A percentile compares a stretch with the other conserved stretches of the same genome.
phyloP scores from a whole-genome alignment of 2,329 filamentous ascomycete species.

The Colletotrichum orbiculare region DNA sequence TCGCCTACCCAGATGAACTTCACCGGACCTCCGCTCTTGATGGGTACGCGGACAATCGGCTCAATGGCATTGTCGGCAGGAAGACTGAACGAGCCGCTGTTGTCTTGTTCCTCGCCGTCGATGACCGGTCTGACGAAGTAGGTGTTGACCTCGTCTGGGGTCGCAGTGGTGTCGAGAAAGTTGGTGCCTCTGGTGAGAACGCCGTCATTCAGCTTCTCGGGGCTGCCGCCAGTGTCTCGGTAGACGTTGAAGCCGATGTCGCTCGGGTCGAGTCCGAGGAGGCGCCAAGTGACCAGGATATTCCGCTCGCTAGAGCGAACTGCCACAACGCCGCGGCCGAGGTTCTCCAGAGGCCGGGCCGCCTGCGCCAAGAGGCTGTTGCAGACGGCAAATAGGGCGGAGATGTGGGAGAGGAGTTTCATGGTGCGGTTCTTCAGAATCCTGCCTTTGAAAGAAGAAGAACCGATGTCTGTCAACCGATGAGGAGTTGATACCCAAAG shows the following conservation, averaged over 20 bases:
- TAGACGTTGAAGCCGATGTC: slow-evolving; percentile 41
- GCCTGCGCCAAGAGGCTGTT: background rate
- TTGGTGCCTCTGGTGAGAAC: slow-evolving; percentile 38
- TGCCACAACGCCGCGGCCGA: slow-evolving; percentile 39
- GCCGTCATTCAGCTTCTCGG: slow-evolving; percentile 34
- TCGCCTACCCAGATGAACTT: slow-evolving; percentile 42
- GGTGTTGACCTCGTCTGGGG: slow-evolving; percentile 34
- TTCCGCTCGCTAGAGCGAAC: slow-evolving; percentile 36
- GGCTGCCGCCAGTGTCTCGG: slow-evolving; percentile 12
- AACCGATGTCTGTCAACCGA: no score
- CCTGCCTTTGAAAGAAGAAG: no score
- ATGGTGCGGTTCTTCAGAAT: background rate
- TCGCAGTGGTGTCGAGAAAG: slow-evolving; percentile 36
- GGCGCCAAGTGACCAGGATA: slow-evolving; percentile 38
- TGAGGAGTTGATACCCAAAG: no score
- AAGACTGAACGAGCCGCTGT: slow-evolving; percentile 34
- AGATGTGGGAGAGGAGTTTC: background rate
- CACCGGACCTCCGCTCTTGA: slow-evolving; percentile 36
- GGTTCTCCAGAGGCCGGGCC: slow-evolving; percentile 36
- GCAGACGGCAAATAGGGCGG: background rate
- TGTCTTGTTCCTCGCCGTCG: slow-evolving; percentile 33
- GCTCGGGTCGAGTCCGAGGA: slow-evolving; percentile 39
- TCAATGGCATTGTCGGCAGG: slow-evolving; percentile 26
- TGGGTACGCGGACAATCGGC: slow-evolving; percentile 38
- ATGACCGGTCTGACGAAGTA: slow-evolving; percentile 38